phyloP scores from a whole-genome alignment of 805 yeast genomes.

The Candida boidinii region DNA sequence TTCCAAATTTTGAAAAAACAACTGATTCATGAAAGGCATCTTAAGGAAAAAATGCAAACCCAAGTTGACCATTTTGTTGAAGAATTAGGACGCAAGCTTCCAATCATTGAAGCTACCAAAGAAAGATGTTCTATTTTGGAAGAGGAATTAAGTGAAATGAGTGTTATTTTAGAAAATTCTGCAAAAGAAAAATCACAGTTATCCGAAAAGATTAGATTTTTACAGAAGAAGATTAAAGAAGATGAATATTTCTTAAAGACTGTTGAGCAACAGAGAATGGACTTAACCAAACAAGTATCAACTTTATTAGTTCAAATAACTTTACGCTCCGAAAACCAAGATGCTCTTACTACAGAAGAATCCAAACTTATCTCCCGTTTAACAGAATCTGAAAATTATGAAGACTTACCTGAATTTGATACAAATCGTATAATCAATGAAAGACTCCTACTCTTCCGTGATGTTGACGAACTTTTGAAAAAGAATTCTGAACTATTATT shows the following conservation, averaged over 20 bases:
- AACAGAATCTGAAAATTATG: slow-evolving; percentile 21
- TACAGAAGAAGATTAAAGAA: slow-evolving; percentile 28
- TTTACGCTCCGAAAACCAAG: slow-evolving; percentile 44
- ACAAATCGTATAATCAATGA: slow-evolving; percentile 67
- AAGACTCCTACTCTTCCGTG: slow-evolving; percentile 62
- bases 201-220: slow-evolving; percentile 11
- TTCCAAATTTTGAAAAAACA: slow-evolving; percentile 57
- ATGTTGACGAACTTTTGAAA: slow-evolving; percentile 57
- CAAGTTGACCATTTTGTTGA: slow-evolving; percentile 65
- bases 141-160: slow-evolving; percentile 44
- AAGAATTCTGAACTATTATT: slow-evolving; percentile 67
- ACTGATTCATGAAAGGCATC: slow-evolving; percentile 58
- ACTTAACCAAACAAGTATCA: slow-evolving; percentile 79
- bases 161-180: slow-evolving; percentile 45
- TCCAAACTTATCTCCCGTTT: slow-evolving; percentile 53
- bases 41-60: slow-evolving; percentile 58
- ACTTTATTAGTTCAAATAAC: slow-evolving; percentile 59
- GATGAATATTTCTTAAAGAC: slow-evolving; percentile 37
- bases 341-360: slow-evolving; percentile 59
- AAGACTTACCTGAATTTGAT: slow-evolving; percentile 37
- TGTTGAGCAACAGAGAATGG: slow-evolving; percentile 52
- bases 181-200: slow-evolving; percentile 31
- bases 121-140: slow-evolving; percentile 50
- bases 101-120: slow-evolving; percentile 60
- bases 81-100: slow-evolving; percentile 74